A percentile compares a stretch with the other conserved stretches of the same genome.
Conservation (phyloP, 192 early-diverging fungal genomes). For the Chytriomyces hyalinus region DNA sequence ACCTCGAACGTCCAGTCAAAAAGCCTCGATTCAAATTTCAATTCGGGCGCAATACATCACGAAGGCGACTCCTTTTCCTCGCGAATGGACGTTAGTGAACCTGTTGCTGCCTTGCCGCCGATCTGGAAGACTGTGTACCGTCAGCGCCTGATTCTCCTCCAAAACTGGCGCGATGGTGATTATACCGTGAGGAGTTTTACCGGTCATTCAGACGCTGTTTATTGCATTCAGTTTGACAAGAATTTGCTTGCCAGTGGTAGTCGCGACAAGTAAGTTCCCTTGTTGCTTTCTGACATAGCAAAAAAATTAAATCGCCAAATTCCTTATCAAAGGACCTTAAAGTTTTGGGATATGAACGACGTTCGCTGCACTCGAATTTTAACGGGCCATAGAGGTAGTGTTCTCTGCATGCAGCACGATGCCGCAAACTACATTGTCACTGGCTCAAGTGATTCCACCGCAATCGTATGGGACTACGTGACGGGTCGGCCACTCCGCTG, state of each 20-base stretch:
- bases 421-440: constrained; percentile 48
- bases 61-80: background rate
- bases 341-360: constrained; percentile 19
- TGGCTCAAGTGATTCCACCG: constrained; percentile 54
- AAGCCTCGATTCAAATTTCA: too few species aligned
- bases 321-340: constrained; percentile 10
- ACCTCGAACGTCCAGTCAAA: background rate
- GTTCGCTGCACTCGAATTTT: constrained; percentile 24
- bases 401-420: constrained; percentile 66
- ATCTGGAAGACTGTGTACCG: constrained; percentile 50
- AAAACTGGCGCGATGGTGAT: constrained; percentile 54
- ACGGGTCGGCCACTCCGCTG: constrained; percentile 48
- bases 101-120: background rate
- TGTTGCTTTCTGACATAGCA: background rate
- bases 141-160: constrained; percentile 40
- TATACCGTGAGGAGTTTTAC: constrained; percentile 35
- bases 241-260: constrained; percentile 53
- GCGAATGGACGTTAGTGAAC: too few species aligned
- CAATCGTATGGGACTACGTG: constrained; percentile 65
- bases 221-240: constrained; percentile 61
- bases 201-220: constrained; percentile 62
- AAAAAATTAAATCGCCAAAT: background rate
- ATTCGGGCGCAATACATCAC: background rate
- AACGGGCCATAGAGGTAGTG: constrained; percentile 52
- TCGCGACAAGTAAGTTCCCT: constrained; percentile 38